Percentiles rank a stretch among this genome's conserved stretches.
These are phyloP conservation scores for Caloboletus inedulis DNA, from an alignment of 1,284 basidiomycete genomes.

Conservation along the genomic window DNA sequence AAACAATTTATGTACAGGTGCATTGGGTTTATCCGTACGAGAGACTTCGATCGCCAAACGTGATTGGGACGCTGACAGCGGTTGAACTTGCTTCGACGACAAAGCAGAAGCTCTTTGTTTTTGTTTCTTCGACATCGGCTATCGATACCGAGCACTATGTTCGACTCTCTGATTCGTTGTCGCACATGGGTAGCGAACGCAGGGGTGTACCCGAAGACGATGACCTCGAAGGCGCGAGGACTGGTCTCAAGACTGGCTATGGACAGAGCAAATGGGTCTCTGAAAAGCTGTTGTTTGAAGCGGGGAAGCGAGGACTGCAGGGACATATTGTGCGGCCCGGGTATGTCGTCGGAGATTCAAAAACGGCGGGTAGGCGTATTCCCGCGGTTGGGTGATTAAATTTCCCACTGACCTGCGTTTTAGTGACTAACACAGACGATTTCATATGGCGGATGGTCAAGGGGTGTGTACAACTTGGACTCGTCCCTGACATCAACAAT, in stretches of 20 bases:
- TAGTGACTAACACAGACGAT: conserved; percentile 98
- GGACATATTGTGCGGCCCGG: conserved; percentile 92
- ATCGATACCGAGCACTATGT: conserved; percentile 93
- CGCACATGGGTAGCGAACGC: conserved; percentile 42
- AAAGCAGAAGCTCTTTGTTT: conserved; percentile 83
- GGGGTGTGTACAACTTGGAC: conserved; percentile 93
- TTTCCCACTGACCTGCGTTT: conserved; percentile 13
- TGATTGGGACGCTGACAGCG: conserved; percentile 82
- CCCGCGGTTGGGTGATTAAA: not conserved
- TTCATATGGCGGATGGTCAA: conserved; percentile 99
- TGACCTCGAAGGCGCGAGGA: conserved; percentile 84
- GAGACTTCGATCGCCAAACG: conserved; percentile 89
- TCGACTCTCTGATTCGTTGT: conserved; percentile 73
- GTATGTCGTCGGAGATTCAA: conserved; percentile 94
- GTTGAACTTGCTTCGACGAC: conserved; percentile 75
- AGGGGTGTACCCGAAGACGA: conserved; percentile 86
- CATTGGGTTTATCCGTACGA: conserved; percentile 99
- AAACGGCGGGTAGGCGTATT: conserved; percentile 66
- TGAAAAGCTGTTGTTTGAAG: conserved; percentile 91
- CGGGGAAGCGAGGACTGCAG: conserved; percentile 80
- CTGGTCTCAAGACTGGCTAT: conserved; percentile 85
- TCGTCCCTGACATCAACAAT: conserved; percentile 98
- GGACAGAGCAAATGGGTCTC: conserved; percentile 99
- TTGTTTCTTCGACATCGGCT: conserved; percentile 93
- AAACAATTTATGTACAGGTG: conserved; percentile 49